Evolutionary conservation across 1,139 yeast genomes (phyloP).

Genomic region (Kodamaea arcana): DNA sequence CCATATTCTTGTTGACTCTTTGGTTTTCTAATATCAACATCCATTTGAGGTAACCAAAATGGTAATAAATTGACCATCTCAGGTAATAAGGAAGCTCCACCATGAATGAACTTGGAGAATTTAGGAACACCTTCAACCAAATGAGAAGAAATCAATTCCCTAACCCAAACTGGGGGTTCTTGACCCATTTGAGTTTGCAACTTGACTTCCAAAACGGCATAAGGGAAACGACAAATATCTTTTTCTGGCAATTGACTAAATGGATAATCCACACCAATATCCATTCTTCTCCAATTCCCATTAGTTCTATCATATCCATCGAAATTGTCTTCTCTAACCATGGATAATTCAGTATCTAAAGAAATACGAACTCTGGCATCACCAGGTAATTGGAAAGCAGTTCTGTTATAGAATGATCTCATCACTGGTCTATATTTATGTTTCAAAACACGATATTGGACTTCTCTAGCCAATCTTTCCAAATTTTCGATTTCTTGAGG

Average conservation of each 20-base stretch:
- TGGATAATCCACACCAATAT: constrained; percentile 96
- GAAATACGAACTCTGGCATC: constrained; percentile 98
- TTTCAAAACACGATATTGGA: constrained; percentile 82
- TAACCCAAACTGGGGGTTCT: constrained; percentile 97
- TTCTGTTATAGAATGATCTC: constrained; percentile 94
- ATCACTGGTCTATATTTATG: constrained; percentile 88
- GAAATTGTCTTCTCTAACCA: constrained; percentile 96
- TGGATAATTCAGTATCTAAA: constrained; percentile 87
- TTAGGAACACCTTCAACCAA: constrained; percentile 97
- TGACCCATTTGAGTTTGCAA: constrained; percentile 97
- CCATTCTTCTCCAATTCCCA: constrained; percentile 96
- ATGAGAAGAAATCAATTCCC: constrained; percentile 86
- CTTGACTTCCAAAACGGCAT: constrained; percentile 95
- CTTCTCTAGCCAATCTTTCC: constrained; percentile 88
- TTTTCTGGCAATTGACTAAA: constrained; percentile 77
- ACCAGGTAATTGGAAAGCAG: constrained; percentile 98
- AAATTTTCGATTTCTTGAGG: constrained; percentile 83
- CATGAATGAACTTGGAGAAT: constrained; percentile 94
- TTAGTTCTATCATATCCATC: constrained; percentile 89
- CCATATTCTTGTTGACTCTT: constrained; percentile 64
- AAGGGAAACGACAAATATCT: constrained; percentile 91
- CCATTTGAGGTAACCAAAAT: constrained; percentile 99
- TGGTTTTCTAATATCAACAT: constrained; percentile 89
- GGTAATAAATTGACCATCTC: constrained; percentile 82
- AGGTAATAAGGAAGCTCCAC: constrained; percentile 83